Evolutionary conservation across 495 filamentous ascomycete species (phyloP).

Genomic region (Hypoxylon lenormandii): DNA sequence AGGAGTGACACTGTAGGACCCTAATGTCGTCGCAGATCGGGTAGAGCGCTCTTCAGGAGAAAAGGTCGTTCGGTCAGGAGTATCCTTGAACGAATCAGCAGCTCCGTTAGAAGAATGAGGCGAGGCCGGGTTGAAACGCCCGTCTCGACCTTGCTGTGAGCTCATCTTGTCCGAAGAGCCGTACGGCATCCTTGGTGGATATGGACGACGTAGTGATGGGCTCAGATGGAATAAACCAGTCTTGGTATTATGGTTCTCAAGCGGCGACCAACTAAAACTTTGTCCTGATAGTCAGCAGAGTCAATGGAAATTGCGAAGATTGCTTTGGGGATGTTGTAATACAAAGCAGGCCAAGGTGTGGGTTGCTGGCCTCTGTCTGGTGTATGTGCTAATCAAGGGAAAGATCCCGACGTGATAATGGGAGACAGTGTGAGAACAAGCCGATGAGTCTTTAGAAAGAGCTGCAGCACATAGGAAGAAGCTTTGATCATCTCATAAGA

Average conservation of each 20-base stretch:
- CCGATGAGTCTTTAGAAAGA: not conserved
- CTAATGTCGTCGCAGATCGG: constrained; percentile 49
- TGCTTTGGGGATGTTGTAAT: not conserved
- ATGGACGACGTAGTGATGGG: not conserved
- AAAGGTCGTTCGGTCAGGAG: constrained; percentile 72
- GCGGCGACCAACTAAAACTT: not conserved
- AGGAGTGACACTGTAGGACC: constrained; percentile 38
- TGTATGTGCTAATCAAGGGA: not conserved
- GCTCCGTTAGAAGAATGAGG: constrained; percentile 70
- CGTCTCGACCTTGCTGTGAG: constrained; percentile 51
- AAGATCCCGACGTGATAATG: too few species aligned
- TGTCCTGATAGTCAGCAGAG: not conserved
- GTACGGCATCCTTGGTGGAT: constrained; percentile 12
- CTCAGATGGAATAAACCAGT: constrained; percentile 13
- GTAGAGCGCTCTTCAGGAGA: constrained; percentile 69
- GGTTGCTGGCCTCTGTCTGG: not conserved
- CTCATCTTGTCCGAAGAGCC: constrained; percentile 39
- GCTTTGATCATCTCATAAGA: not conserved
- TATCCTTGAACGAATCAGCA: constrained; percentile 67
- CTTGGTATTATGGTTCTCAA: not conserved
- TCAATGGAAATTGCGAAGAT: not conserved
- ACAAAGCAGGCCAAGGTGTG: not conserved
- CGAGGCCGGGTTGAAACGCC: constrained; percentile 61
- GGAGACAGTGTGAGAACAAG: too few species aligned
- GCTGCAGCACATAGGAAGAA: not conserved